phyloP scores from a whole-genome alignment of 345 rosid species.

The Populus deltoides region DNA sequence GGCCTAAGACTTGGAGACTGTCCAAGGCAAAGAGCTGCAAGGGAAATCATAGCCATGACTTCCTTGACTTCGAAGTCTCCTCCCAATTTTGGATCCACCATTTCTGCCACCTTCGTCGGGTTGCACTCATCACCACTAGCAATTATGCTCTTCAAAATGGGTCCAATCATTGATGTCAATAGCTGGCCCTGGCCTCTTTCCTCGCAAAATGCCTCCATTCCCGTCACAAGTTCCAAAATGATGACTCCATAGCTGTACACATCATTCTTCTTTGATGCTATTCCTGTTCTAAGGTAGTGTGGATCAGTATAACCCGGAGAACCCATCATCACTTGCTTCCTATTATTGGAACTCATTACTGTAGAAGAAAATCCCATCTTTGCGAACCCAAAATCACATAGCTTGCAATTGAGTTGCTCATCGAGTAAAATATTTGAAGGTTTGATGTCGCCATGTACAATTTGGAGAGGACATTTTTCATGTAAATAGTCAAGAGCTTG shows the following conservation, averaged over 20 bases:
- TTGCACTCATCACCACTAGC: slow-evolving; percentile 7
- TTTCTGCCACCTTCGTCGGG: slow-evolving; percentile 25
- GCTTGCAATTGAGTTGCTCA: slow-evolving; percentile 62
- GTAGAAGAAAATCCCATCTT: slow-evolving; percentile 78
- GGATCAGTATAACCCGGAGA: slow-evolving; percentile 94
- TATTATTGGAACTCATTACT: slow-evolving; percentile 39
- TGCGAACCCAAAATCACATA: slow-evolving; percentile 85
- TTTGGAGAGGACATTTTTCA: slow-evolving; percentile 63
- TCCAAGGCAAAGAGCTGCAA: slow-evolving; percentile 51
- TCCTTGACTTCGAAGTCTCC: slow-evolving; percentile 51
- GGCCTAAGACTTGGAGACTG: slow-evolving; percentile 58
- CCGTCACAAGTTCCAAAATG: slow-evolving; percentile 66
- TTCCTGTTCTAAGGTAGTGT: slow-evolving; percentile 72
- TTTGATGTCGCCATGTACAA: slow-evolving; percentile 83
- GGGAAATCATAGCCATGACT: slow-evolving; percentile 46
- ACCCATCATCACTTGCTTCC: slow-evolving; percentile 60
- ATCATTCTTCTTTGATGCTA: slow-evolving; percentile 79
- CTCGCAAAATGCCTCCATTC: slow-evolving; percentile 64
- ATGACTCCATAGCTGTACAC: slow-evolving; percentile 81
- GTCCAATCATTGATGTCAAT: slow-evolving; percentile 43
- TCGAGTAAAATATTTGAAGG: slow-evolving; percentile 76
- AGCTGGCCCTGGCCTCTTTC: slow-evolving; percentile 57
- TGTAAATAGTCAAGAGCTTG: slow-evolving; percentile 76
- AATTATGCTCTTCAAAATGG: slow-evolving; percentile 24
- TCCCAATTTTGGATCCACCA: slow-evolving; percentile 59